Evolutionary conservation across 2,329 filamentous ascomycete species (phyloP).

Genomic region (Penicillium concentricum): DNA sequence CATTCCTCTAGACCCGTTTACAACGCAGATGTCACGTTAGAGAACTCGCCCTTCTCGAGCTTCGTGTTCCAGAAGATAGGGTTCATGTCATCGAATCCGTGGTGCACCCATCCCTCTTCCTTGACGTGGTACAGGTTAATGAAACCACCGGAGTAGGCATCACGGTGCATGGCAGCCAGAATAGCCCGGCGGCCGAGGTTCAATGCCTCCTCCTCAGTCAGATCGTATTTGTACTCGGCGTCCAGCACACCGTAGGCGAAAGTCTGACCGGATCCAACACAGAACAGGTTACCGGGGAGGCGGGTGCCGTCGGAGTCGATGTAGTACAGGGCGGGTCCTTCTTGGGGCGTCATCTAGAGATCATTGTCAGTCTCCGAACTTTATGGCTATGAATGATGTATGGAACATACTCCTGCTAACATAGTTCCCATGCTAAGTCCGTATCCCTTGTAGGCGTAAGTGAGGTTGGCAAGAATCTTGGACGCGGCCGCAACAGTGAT

Average conservation of each 20-base stretch:
- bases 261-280: slow-evolving; percentile 95
- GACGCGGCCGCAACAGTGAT: slow-evolving; percentile 96
- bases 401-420: slow-evolving; percentile 93
- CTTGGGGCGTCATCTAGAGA: slow-evolving; percentile 60
- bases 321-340: slow-evolving; percentile 97
- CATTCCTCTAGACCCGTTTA: slow-evolving; percentile 20
- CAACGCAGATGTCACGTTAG: slow-evolving; percentile 81
- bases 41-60: slow-evolving; percentile 97
- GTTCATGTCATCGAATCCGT: slow-evolving; percentile 97
- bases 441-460: slow-evolving; percentile 99
- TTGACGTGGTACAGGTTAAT: slow-evolving; percentile 99
- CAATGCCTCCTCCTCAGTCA: slow-evolving; percentile 82
- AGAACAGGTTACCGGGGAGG: slow-evolving; percentile 92
- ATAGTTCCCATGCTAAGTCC: slow-evolving; percentile 99
- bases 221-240: slow-evolving; percentile 88
- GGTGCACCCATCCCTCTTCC: slow-evolving; percentile 98
- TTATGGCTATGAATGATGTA: slow-evolving; percentile 42
- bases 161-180: slow-evolving; percentile 90
- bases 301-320: slow-evolving; percentile 96
- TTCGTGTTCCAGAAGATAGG: slow-evolving; percentile 99
- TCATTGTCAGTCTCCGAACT: not conserved
- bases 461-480: slow-evolving; percentile 97
- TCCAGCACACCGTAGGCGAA: slow-evolving; percentile 98
- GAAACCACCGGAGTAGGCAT: slow-evolving; percentile 97
- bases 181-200: slow-evolving; percentile 91